phyloP scores from a whole-genome alignment of 345 rosid species.

The Nasturtium officinale region DNA sequence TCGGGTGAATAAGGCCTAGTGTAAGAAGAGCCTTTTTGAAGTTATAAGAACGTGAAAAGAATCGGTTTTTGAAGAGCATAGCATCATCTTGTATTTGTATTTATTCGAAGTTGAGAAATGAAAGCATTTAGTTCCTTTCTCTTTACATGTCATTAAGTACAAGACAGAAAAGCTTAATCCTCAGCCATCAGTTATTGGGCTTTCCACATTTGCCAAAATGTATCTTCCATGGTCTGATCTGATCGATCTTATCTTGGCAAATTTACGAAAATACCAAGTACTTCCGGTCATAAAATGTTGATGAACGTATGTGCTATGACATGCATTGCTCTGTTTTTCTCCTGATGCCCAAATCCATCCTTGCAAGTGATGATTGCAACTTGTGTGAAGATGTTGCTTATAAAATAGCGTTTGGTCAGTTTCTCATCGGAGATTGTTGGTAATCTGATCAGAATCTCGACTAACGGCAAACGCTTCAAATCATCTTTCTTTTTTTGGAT shows the following conservation, averaged over 20 bases:
- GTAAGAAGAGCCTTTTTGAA: neutral
- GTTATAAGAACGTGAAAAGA: neutral
- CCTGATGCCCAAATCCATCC: too few relatives aligned
- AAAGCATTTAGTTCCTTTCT: slow-evolving; percentile 16
- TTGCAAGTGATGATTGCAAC: too few relatives aligned
- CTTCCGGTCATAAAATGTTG: too few relatives aligned
- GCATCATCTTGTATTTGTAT: slow-evolving; percentile 28
- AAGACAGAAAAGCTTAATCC: neutral
- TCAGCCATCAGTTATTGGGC: neutral
- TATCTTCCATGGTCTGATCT: neutral
- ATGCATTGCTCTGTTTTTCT: too few relatives aligned
- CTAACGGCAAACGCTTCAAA: neutral
- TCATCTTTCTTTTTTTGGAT: neutral
- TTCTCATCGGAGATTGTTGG: neutral
- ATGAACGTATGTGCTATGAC: too few relatives aligned
- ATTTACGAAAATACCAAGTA: neutral
- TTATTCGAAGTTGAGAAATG: slow-evolving; percentile 16
- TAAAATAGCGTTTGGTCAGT: too few relatives aligned
- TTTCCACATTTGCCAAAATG: neutral
- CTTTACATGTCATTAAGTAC: neutral
- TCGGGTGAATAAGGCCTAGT: slow-evolving; percentile 85
- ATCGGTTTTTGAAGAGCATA: slow-evolving; percentile 31
- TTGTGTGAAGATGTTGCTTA: too few relatives aligned
- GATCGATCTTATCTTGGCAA: neutral
- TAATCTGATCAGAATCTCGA: neutral